Conservation (phyloP, 768 basidiomycete genomes). For the Ramaria rubella region DNA sequence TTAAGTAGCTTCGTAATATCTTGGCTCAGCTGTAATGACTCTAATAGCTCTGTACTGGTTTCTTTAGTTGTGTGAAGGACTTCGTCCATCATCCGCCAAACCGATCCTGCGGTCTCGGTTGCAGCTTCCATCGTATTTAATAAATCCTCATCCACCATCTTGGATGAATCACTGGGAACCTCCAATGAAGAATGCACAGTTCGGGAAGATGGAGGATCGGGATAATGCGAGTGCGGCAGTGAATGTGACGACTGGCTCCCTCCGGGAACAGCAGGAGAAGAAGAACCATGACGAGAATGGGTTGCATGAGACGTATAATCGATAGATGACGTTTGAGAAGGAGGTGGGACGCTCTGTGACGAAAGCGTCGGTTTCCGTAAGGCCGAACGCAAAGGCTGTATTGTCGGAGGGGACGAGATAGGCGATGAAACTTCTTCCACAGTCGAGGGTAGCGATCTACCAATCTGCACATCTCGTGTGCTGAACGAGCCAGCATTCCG, state of each 20-base stretch:
- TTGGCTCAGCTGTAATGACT: conserved; percentile 55
- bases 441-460: conserved; percentile 69
- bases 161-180: conserved; percentile 47
- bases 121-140: conserved; percentile 73
- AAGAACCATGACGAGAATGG: conserved; percentile 1
- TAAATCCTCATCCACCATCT: conserved; percentile 70
- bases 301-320: not conserved
- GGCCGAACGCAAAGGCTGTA: conserved; percentile 11
- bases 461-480: conserved; percentile 83
- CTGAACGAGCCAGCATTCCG: conserved; percentile 96
- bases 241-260: conserved; percentile 7
- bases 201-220: not conserved
- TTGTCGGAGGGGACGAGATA: conserved; percentile 39
- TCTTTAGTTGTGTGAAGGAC: conserved; percentile 45
- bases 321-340: not conserved
- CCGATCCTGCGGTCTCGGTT: conserved; percentile 69
- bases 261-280: conserved; percentile 5
- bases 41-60: conserved; percentile 39
- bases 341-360: conserved; percentile 1
- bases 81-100: conserved; percentile 79
- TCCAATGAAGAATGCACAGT: conserved; percentile 30
- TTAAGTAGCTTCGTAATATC: conserved; percentile 56
- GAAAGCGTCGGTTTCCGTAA: conserved; percentile 8
- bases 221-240: not conserved
- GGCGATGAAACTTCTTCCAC: conserved; percentile 28